phyloP scores from a whole-genome alignment of 148 eudicot species.

The Cornus florida region DNA sequence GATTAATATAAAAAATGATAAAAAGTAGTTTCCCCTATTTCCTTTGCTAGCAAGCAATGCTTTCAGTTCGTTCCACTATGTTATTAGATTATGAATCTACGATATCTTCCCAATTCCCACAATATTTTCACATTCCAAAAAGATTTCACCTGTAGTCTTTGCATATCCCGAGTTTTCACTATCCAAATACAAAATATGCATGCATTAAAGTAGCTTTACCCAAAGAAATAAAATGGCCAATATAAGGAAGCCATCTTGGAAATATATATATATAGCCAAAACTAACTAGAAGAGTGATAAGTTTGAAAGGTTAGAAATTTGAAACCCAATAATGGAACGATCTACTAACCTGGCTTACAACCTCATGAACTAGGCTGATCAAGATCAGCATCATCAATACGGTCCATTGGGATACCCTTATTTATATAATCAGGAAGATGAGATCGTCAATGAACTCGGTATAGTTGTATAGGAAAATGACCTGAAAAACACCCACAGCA shows the following conservation, averaged over 20 bases:
- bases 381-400: conserved; percentile 91
- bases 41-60: not conserved
- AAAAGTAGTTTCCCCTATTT: not conserved
- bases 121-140: not conserved
- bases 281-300: too few species aligned
- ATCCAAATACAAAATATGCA: not conserved
- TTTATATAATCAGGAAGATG: conserved; percentile 58
- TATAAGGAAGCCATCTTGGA: not conserved
- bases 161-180: not conserved
- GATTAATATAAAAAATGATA: too few species aligned
- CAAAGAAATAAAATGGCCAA: not conserved
- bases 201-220: too few species aligned
- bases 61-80: not conserved
- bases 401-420: conserved; percentile 63
- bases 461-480: conserved; percentile 71
- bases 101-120: not conserved
- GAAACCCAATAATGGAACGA: not conserved
- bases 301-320: not conserved
- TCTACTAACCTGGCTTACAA: conserved; percentile 67
- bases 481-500: conserved; percentile 36
- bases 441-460: conserved; percentile 69
- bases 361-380: conserved; percentile 55
- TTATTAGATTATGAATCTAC: not conserved
- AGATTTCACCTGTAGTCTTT: not conserved
- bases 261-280: not conserved